Evolutionary conservation across 2,329 filamentous ascomycete species (phyloP), one percentile per base, ranked within the genome.

Genomic region (Teratosphaeria viscida): DNA sequence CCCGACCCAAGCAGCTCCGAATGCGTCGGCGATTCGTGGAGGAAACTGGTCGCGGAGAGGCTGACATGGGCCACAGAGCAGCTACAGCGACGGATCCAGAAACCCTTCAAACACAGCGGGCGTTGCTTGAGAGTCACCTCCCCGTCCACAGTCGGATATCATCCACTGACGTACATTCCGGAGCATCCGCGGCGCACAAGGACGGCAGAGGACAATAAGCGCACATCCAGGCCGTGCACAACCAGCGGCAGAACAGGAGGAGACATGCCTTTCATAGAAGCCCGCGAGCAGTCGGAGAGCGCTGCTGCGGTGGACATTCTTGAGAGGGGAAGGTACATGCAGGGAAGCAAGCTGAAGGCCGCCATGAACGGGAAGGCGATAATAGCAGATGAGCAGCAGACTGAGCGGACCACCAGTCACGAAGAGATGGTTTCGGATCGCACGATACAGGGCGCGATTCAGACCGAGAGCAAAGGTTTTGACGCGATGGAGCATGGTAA

Each of bases 401-500:
- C 10, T 1, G 43, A 19, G 43, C 43, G 2, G 43, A 8, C 43
- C 8, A 19, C n/a, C 16, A 49, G 43, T n/a, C 43, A 7, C 35
- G 29, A 47, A 12, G 59, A 61, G 53, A 39, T 16, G 16, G 55
- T 43, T 34, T 12, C 26, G 5, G 23, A 59, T 8, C n/a, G 54
- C 14, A 23, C 11, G 16, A 39, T 32, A 23, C 8, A 10, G 37
- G 39, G 58, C 16, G 34, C 11, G 16, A 39, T 43, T 14, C 8
- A 10, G 37, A 53, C 34, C n/a, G 52, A 59, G 32, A 14, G 12
- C 32, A 59, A 55, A n/a, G 55, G 11, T 19, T 57, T 19, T n/a
- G 60, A 57, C n/a, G 34, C 29, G 27, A 55, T 54, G 58, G 58
- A 57, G 19, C 47, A 34, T 58, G 58, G 61, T 60, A 59, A 52